A percentile compares a stretch with the other conserved stretches of the same genome.
phyloP scores from a whole-genome alignment of 2,329 filamentous ascomycete genomes.

The Lecanosticta acicola region DNA sequence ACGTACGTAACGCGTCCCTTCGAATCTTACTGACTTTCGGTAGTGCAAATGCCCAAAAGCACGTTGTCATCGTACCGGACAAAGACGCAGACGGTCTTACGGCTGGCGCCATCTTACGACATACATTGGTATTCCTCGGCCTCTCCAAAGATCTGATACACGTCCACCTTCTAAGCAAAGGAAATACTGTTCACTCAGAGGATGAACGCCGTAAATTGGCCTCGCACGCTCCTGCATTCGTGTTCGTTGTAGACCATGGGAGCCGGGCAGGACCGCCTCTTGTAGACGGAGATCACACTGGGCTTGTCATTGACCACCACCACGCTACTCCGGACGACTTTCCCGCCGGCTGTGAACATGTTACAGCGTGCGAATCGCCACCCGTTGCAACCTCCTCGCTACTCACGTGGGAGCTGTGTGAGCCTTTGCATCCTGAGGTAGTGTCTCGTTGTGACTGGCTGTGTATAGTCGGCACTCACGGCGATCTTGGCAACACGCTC shows the following conservation, averaged over 20 bases:
- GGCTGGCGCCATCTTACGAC: slow-evolving; percentile 58
- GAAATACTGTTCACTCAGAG: slow-evolving; percentile 53
- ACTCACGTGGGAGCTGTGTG: slow-evolving; percentile 60
- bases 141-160: slow-evolving; percentile 49
- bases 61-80: slow-evolving; percentile 59
- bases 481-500: slow-evolving; percentile 58
- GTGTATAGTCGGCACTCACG: slow-evolving; percentile 55
- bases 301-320: slow-evolving; percentile 62
- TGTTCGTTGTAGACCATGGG: slow-evolving; percentile 63
- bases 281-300: slow-evolving; percentile 46
- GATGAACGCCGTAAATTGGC: slow-evolving; percentile 50
- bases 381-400: slow-evolving; percentile 61
- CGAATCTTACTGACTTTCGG: not conserved
- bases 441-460: slow-evolving; percentile 53
- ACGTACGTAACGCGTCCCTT: too few species aligned
- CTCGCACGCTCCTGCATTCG: slow-evolving; percentile 47
- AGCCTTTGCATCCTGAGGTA: slow-evolving; percentile 50
- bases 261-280: slow-evolving; percentile 52
- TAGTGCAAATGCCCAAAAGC: slow-evolving; percentile 48
- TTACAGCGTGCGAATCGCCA: slow-evolving; percentile 59
- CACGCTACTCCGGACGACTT: slow-evolving; percentile 53
- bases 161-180: slow-evolving; percentile 56
- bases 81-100: slow-evolving; percentile 64
- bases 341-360: slow-evolving; percentile 49
- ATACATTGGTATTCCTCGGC: slow-evolving; percentile 55